Percentiles rank a stretch among this genome's conserved stretches.
These are phyloP conservation scores for Candida cerambycidarum DNA, from an alignment of 805 yeast species.

Conservation along the genomic window DNA sequence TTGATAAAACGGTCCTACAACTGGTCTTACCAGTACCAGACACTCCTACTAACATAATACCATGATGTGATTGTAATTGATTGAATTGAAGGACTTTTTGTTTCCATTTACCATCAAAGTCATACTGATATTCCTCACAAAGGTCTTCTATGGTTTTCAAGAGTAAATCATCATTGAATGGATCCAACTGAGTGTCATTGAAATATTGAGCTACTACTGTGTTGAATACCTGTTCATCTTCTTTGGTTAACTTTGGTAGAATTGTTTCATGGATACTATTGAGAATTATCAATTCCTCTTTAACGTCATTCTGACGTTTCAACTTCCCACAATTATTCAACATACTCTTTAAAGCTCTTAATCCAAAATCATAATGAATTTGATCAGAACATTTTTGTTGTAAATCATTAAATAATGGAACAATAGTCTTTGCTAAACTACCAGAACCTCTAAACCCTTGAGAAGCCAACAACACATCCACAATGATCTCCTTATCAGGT, in stretches of 20 bases:
- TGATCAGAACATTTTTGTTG: constrained; percentile 47
- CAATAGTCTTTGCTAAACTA: constrained; percentile 47
- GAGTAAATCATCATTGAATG: constrained; percentile 26
- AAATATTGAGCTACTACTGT: constrained; percentile 23
- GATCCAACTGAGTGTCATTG: constrained; percentile 16
- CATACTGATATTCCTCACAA: constrained; percentile 1
- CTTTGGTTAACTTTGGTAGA: constrained; percentile 61
- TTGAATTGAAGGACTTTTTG: constrained; percentile 47
- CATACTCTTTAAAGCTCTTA: constrained; percentile 74
- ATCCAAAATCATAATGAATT: constrained; percentile 85
- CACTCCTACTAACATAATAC: constrained; percentile 76
- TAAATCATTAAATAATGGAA: constrained; percentile 54
- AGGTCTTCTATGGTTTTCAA: constrained; percentile 5
- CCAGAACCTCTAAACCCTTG: constrained; percentile 62
- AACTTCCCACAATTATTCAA: constrained; percentile 57
- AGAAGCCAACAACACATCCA: constrained; percentile 68
- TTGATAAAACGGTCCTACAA: constrained; percentile 48
- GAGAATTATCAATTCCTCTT: constrained; percentile 31
- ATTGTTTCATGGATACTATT: constrained; percentile 61
- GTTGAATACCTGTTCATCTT: constrained; percentile 49
- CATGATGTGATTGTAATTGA: constrained; percentile 69
- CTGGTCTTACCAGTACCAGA: constrained; percentile 75
- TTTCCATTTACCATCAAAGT: constrained; percentile 4
- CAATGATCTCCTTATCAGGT: constrained; percentile 70
- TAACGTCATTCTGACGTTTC: constrained; percentile 16